Evolutionary conservation across 768 basidiomycete species (phyloP).

Genomic region (Pulveroboletus sp.): DNA sequence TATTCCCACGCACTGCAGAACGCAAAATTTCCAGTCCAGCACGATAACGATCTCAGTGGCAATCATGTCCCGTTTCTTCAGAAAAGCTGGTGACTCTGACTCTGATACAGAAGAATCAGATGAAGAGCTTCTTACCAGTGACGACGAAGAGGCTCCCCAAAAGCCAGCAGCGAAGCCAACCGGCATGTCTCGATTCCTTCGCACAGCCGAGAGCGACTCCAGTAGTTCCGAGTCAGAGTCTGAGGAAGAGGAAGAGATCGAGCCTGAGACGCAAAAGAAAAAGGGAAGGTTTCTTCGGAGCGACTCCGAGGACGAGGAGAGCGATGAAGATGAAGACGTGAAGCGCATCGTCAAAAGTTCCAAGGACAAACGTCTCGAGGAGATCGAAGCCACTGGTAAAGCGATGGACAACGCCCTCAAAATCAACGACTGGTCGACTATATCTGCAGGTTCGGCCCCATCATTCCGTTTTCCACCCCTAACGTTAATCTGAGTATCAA

Average conservation of each 20-base stretch:
- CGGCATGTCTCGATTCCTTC: constrained; percentile 74
- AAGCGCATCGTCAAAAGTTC: constrained; percentile 74
- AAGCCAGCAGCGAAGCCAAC: constrained; percentile 32
- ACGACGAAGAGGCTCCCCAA: constrained; percentile 54
- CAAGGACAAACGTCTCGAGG: constrained; percentile 85
- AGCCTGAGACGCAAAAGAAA: constrained; percentile 40
- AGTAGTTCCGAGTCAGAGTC: constrained; percentile 52
- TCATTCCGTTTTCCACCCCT: not conserved
- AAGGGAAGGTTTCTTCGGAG: constrained; percentile 38
- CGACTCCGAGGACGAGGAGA: constrained; percentile 48
- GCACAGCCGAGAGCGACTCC: constrained; percentile 55
- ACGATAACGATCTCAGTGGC: constrained; percentile 25
- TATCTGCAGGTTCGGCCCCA: constrained; percentile 69
- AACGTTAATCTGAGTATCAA: constrained; percentile 30
- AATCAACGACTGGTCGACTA: constrained; percentile 95
- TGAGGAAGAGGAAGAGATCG: constrained; percentile 51
- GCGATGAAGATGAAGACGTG: constrained; percentile 67
- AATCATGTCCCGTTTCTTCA: constrained; percentile 85
- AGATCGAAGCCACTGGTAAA: constrained; percentile 92
- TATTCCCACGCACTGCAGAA: constrained; percentile 13
- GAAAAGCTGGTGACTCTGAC: constrained; percentile 79
- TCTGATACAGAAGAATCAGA: constrained; percentile 68
- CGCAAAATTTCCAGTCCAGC: constrained; percentile 14
- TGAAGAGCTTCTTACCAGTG: constrained; percentile 69
- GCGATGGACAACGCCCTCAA: constrained; percentile 91